A percentile compares a stretch with the other conserved stretches of the same genome.
Evolutionary conservation across 2,329 filamentous ascomycete genomes (phyloP).

Genomic region (Arthroderma uncinatum): DNA sequence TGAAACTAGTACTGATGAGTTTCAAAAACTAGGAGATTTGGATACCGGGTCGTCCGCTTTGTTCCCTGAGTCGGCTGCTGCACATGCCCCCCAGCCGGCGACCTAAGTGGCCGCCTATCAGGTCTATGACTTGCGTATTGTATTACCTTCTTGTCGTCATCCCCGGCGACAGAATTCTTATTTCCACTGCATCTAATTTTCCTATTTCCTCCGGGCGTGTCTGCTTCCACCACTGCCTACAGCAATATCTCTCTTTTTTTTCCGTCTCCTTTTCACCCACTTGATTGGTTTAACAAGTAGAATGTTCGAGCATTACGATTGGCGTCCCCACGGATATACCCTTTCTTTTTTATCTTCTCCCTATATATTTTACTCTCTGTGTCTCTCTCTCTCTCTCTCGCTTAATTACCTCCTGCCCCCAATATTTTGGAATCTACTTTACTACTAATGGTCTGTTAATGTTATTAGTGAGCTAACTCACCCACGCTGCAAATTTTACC

Average conservation of each 20-base stretch:
- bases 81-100: neutral
- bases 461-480: neutral
- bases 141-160: neutral
- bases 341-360: neutral
- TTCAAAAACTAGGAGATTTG: constrained; percentile 18
- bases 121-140: neutral
- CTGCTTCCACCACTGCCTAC: neutral
- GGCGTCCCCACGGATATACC: neutral
- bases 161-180: neutral
- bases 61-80: constrained; percentile 18
- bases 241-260: neutral
- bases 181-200: neutral
- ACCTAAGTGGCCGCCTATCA: neutral
- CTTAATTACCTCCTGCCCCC: neutral
- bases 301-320: constrained; percentile 2
- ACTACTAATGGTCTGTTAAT: neutral
- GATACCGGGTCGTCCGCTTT: constrained; percentile 20
- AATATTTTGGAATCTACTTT: neutral
- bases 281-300: constrained; percentile 4
- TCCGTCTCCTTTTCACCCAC: neutral
- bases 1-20: constrained; percentile 2
- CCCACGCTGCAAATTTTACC: neutral
- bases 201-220: neutral
- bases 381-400: neutral
- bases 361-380: constrained; percentile 1